A percentile compares a stretch with the other conserved stretches of the same genome.
Evolutionary conservation across 345 rosid species (phyloP).

Genomic region (Corchorus olitorius): DNA sequence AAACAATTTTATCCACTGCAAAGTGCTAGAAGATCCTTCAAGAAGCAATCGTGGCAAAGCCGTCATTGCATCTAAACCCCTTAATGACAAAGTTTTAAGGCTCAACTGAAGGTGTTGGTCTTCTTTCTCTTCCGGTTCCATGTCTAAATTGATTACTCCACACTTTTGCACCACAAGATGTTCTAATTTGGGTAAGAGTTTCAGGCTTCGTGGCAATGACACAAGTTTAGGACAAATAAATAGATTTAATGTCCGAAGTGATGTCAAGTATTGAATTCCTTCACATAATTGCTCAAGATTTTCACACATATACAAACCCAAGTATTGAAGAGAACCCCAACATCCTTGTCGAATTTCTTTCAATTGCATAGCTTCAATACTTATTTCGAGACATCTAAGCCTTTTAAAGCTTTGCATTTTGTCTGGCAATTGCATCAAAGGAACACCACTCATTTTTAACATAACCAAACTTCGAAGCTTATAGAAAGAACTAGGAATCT

Average conservation of each 20-base stretch:
- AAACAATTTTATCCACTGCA: not conserved
- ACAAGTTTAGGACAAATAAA: not conserved
- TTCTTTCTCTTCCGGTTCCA: not conserved
- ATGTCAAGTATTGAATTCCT: conserved; percentile 4
- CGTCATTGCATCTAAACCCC: no score
- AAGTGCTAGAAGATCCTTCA: conserved; percentile 5
- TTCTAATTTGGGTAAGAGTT: not conserved
- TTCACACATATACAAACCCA: not conserved
- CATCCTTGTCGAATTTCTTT: not conserved
- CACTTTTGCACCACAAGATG: not conserved
- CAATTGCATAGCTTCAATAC: not conserved
- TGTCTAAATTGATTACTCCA: not conserved
- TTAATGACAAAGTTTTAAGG: not conserved
- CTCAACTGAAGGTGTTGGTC: not conserved
- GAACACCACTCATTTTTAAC: not conserved
- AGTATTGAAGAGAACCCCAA: conserved; percentile 1
- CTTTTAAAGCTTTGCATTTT: not conserved
- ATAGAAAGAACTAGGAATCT: not conserved
- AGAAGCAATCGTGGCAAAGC: not conserved
- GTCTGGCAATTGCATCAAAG: not conserved
- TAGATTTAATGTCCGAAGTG: not conserved
- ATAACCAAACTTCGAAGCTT: not conserved
- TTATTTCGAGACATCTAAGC: not conserved
- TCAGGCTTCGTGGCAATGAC: not conserved
- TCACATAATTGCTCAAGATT: not conserved